These are phyloP conservation scores for Auricularia sp. DNA, from an alignment of 768 basidiomycete genomes.

Conservation along the genomic window DNA sequence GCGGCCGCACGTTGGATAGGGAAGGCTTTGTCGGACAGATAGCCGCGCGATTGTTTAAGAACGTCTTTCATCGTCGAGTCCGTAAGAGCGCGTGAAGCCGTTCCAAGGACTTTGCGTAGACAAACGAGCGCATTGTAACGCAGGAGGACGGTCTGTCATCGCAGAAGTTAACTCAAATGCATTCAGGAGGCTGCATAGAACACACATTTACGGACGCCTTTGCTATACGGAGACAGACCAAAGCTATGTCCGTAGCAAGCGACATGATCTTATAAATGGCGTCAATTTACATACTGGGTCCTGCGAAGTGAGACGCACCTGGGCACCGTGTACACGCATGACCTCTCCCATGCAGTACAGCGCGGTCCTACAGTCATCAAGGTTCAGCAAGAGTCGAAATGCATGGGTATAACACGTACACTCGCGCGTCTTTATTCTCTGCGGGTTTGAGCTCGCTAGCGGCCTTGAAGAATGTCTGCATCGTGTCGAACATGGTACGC, in stretches of 20 bases:
- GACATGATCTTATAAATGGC: conserved; percentile 71
- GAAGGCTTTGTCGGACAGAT: conserved; percentile 71
- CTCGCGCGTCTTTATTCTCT: conserved; percentile 55
- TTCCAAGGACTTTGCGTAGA: conserved; percentile 67
- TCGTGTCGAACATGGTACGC: conserved; percentile 75
- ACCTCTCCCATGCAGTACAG: conserved; percentile 83
- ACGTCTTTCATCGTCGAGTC: conserved; percentile 74
- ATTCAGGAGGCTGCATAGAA: conserved; percentile 5
- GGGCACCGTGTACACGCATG: conserved; percentile 74
- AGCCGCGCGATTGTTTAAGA: conserved; percentile 68
- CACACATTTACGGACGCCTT: conserved; percentile 62
- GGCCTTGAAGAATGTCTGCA: conserved; percentile 67
- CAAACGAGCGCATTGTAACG: conserved; percentile 72
- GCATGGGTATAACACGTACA: conserved; percentile 36
- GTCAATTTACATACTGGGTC: neutral
- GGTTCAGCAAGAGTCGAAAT: neutral
- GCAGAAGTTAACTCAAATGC: conserved; percentile 2
- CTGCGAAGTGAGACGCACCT: conserved; percentile 42
- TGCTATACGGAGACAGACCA: conserved; percentile 53
- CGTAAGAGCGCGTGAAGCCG: conserved; percentile 75
- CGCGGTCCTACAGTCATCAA: conserved; percentile 47
- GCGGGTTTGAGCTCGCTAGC: conserved; percentile 59
- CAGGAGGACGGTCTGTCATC: conserved; percentile 59
- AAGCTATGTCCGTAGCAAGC: conserved; percentile 76
- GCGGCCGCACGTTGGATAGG: conserved; percentile 79